Evolutionary conservation across 495 filamentous ascomycete genomes (phyloP).

Genomic region (Aspergillus haitiensis): DNA sequence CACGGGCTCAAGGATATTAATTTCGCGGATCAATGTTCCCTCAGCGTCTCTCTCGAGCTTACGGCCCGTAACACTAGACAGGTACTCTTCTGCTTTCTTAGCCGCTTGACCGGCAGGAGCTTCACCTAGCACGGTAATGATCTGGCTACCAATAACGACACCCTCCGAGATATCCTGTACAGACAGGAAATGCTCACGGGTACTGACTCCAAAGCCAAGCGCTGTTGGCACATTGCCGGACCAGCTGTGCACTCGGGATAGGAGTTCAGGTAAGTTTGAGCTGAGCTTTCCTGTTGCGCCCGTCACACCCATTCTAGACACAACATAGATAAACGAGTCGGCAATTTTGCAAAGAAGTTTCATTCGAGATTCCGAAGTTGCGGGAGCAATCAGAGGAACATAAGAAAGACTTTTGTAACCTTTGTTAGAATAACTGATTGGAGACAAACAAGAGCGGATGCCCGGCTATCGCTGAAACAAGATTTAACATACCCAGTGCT

Average conservation of each 20-base stretch:
- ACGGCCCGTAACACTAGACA: constrained; percentile 74
- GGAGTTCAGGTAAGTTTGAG: constrained; percentile 72
- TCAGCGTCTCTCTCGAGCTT: constrained; percentile 42
- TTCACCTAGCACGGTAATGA: constrained; percentile 74
- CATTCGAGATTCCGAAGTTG: constrained; percentile 90
- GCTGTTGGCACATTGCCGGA: constrained; percentile 89
- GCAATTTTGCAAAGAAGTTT: constrained; percentile 94
- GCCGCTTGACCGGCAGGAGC: constrained; percentile 68
- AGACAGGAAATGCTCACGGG: constrained; percentile 86
- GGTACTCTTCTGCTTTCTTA: constrained; percentile 81
- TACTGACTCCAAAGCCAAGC: constrained; percentile 95
- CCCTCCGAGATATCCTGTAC: constrained; percentile 84
- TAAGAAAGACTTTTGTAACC: constrained; percentile 70
- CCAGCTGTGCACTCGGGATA: constrained; percentile 83
- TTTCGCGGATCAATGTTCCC: constrained; percentile 35
- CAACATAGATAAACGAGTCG: constrained; percentile 99
- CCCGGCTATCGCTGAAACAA: background rate
- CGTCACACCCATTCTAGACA: constrained; percentile 95
- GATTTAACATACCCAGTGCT: constrained; percentile 59
- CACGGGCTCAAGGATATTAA: constrained; percentile 58
- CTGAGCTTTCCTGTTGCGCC: constrained; percentile 84
- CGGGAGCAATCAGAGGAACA: constrained; percentile 90
- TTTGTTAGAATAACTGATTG: constrained; percentile 1
- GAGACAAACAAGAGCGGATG: background rate
- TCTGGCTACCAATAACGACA: constrained; percentile 96